Conservation (phyloP, 1,284 basidiomycete genomes). For the Cutaneotrichosporon cutaneum region DNA sequence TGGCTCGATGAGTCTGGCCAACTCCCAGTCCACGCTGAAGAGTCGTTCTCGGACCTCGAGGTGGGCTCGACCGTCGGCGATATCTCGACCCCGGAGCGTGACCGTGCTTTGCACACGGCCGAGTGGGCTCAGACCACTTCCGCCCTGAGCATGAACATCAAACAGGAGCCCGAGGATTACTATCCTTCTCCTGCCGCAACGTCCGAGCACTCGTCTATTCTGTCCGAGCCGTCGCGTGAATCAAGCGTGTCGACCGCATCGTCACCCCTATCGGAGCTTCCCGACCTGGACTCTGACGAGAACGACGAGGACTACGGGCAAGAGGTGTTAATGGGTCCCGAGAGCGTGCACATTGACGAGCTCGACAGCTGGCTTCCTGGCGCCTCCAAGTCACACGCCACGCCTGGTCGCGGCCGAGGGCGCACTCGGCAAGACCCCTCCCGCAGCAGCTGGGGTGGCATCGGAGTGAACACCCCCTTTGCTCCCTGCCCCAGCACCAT, state of each 20-base stretch:
- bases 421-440: conserved; percentile 14
- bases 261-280: conserved; percentile 38
- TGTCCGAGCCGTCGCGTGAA: conserved; percentile 20
- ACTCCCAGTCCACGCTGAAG: conserved; percentile 47
- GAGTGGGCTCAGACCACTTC: conserved; percentile 44
- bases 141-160: conserved; percentile 33
- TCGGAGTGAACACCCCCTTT: conserved; percentile 39
- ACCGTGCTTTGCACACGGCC: conserved; percentile 43
- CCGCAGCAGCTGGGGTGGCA: conserved; percentile 40
- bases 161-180: conserved; percentile 41
- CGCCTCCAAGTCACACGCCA: conserved; percentile 22
- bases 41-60: conserved; percentile 42
- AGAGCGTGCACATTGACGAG: conserved; percentile 47
- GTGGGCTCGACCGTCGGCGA: conserved; percentile 39
- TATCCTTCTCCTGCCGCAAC: conserved; percentile 43
- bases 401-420: conserved; percentile 29
- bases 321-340: conserved; percentile 42
- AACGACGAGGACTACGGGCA: conserved; percentile 18
- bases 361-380: conserved; percentile 44
- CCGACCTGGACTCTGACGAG: conserved; percentile 18
- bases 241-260: conserved; percentile 30
- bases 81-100: conserved; percentile 40
- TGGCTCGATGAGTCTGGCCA: conserved; percentile 47
- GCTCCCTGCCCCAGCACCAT: conserved; percentile 15
- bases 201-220: conserved; percentile 22